These are phyloP conservation scores for Colletotrichum brevisporum DNA, from an alignment of 2,329 filamentous ascomycete genomes.

Conservation along the genomic window DNA sequence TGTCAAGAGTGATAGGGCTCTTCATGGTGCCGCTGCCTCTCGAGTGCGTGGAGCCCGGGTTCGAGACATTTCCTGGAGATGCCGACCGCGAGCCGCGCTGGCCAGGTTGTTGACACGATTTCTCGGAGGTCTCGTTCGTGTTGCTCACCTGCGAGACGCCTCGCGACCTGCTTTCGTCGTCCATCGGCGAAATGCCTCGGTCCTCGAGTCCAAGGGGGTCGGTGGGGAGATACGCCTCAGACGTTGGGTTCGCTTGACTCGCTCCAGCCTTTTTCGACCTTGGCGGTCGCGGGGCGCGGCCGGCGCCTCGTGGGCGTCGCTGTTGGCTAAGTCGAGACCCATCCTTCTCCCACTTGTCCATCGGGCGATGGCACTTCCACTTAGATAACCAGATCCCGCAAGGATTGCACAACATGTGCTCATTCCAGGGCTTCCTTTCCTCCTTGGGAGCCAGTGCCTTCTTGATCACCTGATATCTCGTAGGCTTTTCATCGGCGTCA, in stretches of 20 bases:
- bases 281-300: constrained; percentile 51
- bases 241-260: constrained; percentile 62
- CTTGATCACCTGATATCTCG: constrained; percentile 81
- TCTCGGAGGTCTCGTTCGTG: constrained; percentile 27
- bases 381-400: constrained; percentile 97
- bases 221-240: constrained; percentile 68
- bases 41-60: constrained; percentile 66
- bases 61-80: constrained; percentile 47
- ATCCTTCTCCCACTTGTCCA: constrained; percentile 84
- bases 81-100: constrained; percentile 22
- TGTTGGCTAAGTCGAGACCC: constrained; percentile 66
- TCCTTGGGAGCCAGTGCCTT: constrained; percentile 75
- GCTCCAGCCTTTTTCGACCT: constrained; percentile 65
- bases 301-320: constrained; percentile 63
- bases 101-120: constrained; percentile 22
- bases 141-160: constrained; percentile 38
- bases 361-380: constrained; percentile 85
- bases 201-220: constrained; percentile 63
- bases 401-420: constrained; percentile 90
- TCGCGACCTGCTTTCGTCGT: constrained; percentile 36
- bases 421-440: constrained; percentile 77
- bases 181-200: constrained; percentile 30
- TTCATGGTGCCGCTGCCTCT: constrained; percentile 68
- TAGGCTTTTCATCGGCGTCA: constrained; percentile 74
- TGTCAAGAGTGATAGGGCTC: constrained; percentile 69